phyloP scores from a whole-genome alignment of 164 flowering plant genomes.

The Magnolia sinica region DNA sequence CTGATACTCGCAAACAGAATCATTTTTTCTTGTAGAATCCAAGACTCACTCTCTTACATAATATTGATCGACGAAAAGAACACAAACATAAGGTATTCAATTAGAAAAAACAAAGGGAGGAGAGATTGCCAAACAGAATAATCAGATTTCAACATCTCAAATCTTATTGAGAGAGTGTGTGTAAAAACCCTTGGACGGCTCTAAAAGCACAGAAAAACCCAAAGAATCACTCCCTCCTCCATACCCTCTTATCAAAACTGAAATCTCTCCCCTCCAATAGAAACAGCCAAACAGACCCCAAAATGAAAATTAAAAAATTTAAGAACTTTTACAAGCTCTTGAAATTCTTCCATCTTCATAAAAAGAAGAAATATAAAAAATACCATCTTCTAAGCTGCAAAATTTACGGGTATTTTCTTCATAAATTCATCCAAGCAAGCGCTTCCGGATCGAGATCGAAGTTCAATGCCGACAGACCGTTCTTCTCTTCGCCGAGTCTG shows the following conservation, averaged over 20 bases:
- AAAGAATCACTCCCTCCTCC: neutral
- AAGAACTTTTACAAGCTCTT: neutral
- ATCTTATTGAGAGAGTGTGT: neutral
- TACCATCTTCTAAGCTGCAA: slow-evolving; percentile 42
- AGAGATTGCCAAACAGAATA: neutral
- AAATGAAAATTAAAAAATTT: too few species aligned
- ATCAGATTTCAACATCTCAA: neutral
- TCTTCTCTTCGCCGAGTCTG: slow-evolving; percentile 33
- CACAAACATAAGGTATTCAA: neutral
- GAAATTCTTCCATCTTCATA: neutral
- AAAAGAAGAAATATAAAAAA: neutral
- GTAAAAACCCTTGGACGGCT: slow-evolving; percentile 3
- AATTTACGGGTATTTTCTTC: slow-evolving; percentile 56
- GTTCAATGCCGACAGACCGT: slow-evolving; percentile 43
- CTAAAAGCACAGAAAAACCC: slow-evolving; percentile 3
- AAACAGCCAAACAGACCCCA: neutral
- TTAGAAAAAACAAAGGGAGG: neutral
- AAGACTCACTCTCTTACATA: neutral
- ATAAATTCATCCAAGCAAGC: slow-evolving; percentile 48
- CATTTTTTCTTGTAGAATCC: neutral
- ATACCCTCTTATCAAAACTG: neutral
- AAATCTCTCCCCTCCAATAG: neutral
- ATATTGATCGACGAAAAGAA: neutral
- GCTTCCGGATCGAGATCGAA: slow-evolving; percentile 29
- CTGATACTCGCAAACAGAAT: neutral